Conservation (phyloP, 257 asterid species). For the Fraxinus pennsylvanica region DNA sequence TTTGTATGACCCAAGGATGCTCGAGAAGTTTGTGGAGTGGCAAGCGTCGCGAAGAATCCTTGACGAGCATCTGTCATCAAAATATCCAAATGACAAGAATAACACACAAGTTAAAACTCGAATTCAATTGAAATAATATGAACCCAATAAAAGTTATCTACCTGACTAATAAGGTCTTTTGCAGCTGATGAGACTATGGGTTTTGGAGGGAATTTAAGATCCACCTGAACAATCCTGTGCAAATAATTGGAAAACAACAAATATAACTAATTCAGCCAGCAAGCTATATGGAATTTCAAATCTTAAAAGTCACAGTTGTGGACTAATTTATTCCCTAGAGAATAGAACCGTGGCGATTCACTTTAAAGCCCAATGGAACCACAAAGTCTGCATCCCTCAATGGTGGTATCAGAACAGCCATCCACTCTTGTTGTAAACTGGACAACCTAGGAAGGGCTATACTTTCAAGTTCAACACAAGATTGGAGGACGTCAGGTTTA, state of each 20-base stretch:
- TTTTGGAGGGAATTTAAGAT: slow-evolving; percentile 80
- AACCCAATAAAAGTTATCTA: slow-evolving; percentile 12
- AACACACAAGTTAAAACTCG: neutral
- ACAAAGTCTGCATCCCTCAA: too few species aligned
- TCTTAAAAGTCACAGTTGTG: neutral
- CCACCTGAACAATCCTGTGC: slow-evolving; percentile 88
- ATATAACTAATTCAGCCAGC: neutral
- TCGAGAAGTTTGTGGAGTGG: slow-evolving; percentile 82
- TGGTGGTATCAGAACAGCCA: too few species aligned
- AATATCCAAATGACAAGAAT: neutral
- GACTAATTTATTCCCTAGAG: too few species aligned
- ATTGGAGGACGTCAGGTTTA: too few species aligned
- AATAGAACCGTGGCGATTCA: too few species aligned
- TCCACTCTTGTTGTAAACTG: too few species aligned
- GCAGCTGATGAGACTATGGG: slow-evolving; percentile 86
- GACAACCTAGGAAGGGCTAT: too few species aligned
- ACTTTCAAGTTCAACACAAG: too few species aligned
- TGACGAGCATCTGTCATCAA: slow-evolving; percentile 75
- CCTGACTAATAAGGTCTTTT: slow-evolving; percentile 90
- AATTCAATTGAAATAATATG: neutral
- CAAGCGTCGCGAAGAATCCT: slow-evolving; percentile 75
- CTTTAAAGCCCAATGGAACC: too few species aligned
- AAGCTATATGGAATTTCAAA: neutral
- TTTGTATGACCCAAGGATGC: slow-evolving; percentile 93
- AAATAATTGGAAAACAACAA: neutral